phyloP scores from a whole-genome alignment of 352 stramenopile genomes.

The Phytophthora pisi region DNA sequence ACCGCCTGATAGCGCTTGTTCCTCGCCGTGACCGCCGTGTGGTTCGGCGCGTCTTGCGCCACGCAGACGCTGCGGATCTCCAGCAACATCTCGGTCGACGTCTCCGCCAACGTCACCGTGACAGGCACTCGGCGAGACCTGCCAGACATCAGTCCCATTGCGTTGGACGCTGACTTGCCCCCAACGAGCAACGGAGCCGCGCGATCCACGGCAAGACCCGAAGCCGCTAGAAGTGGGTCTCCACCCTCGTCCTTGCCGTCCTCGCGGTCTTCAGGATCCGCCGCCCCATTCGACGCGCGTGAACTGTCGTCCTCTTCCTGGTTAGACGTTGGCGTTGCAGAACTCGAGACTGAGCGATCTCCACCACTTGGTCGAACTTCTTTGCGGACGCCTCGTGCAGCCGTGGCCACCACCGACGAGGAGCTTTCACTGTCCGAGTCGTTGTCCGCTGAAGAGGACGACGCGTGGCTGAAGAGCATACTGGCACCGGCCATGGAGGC shows the following conservation, averaged over 20 bases:
- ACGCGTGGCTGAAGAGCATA: constrained; percentile 57
- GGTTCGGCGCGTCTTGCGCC: constrained; percentile 54
- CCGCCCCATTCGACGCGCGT: not conserved
- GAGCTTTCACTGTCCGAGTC: constrained; percentile 52
- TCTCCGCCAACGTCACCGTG: constrained; percentile 62
- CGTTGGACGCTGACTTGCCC: constrained; percentile 9
- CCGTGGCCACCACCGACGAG: constrained; percentile 19
- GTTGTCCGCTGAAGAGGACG: constrained; percentile 62
- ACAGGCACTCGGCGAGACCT: constrained; percentile 38
- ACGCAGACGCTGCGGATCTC: constrained; percentile 75
- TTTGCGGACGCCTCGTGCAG: constrained; percentile 12
- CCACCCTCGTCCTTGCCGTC: constrained; percentile 21
- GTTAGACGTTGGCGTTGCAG: constrained; percentile 15
- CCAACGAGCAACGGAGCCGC: constrained; percentile 5
- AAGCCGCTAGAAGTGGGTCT: constrained; percentile 3
- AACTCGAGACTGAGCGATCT: constrained; percentile 9
- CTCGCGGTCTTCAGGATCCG: constrained; percentile 20
- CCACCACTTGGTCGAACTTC: constrained; percentile 14
- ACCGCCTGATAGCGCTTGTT: constrained; percentile 73
- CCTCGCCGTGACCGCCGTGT: constrained; percentile 45
- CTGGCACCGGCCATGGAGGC: constrained; percentile 52
- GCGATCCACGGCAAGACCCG: not conserved
- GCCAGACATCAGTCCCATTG: constrained; percentile 4
- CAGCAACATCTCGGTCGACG: constrained; percentile 66
- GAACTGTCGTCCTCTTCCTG: constrained; percentile 27